phyloP scores from a whole-genome alignment of 148 eudicot genomes.

The Silene conica region DNA sequence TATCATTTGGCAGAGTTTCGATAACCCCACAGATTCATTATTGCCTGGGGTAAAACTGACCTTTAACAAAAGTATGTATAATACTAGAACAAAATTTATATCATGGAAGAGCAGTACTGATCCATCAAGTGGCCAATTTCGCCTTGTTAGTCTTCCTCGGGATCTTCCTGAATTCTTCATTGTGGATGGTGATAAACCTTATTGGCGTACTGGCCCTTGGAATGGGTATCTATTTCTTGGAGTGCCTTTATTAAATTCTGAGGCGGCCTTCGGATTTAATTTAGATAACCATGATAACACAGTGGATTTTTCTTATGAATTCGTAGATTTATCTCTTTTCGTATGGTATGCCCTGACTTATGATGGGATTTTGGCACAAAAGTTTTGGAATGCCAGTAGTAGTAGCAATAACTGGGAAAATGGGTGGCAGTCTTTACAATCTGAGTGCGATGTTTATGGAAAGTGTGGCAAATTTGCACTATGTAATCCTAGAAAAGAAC shows the following conservation, averaged over 20 bases:
- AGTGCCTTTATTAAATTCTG: background rate
- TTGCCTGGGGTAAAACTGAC: constrained; percentile 1
- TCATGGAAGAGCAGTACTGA: constrained; percentile 39
- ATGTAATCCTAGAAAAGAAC: constrained; percentile 24
- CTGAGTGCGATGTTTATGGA: constrained; percentile 36
- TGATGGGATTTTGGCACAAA: background rate
- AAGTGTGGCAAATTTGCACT: constrained; percentile 40
- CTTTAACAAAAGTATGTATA: background rate
- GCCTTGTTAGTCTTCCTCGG: constrained; percentile 23
- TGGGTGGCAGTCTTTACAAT: constrained; percentile 1
- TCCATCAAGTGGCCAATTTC: constrained; percentile 39
- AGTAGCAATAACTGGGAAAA: background rate
- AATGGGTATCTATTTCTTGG: constrained; percentile 30
- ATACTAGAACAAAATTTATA: background rate
- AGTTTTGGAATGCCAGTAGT: constrained; percentile 10
- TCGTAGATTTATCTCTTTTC: background rate
- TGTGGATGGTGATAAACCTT: constrained; percentile 31
- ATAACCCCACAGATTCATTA: constrained; percentile 27
- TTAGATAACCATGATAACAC: constrained; percentile 1
- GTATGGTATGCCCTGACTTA: background rate
- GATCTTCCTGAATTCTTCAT: constrained; percentile 5
- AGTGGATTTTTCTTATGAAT: background rate
- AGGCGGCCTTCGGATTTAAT: background rate
- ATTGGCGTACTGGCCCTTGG: constrained; percentile 47
- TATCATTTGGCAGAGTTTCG: constrained; percentile 34